These are phyloP conservation scores for Hericium erinaceus DNA, from an alignment of 768 basidiomycete species.

Conservation along the genomic window DNA sequence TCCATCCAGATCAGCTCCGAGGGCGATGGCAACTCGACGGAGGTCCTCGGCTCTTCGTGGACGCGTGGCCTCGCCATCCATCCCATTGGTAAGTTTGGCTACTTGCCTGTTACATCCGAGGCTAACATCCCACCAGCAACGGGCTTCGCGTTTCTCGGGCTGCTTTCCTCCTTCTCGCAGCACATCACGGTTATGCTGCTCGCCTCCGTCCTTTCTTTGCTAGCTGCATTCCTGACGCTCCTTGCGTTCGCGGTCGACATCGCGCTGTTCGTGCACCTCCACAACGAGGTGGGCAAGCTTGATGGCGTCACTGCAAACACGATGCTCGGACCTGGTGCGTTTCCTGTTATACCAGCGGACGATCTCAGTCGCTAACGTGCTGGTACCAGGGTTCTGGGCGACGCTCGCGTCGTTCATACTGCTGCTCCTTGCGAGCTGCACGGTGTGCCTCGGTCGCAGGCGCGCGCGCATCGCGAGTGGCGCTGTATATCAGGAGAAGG, in stretches of 20 bases:
- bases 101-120: background rate
- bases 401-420: conserved; percentile 9
- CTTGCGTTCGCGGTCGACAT: conserved; percentile 74
- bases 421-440: conserved; percentile 6
- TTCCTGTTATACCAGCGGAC: background rate
- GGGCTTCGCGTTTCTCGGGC: conserved; percentile 53
- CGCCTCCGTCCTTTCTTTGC: conserved; percentile 45
- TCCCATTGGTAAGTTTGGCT: conserved; percentile 46
- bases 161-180: conserved; percentile 51
- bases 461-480: conserved; percentile 8
- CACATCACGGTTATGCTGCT: conserved; percentile 37
- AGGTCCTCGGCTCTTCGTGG: conserved; percentile 43
- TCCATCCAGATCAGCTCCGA: conserved; percentile 27
- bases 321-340: conserved; percentile 54
- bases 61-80: conserved; percentile 69
- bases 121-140: conserved; percentile 24
- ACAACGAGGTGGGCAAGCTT: conserved; percentile 47
- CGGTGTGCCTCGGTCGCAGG: conserved; percentile 7
- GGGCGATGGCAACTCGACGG: conserved; percentile 21
- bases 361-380: background rate
- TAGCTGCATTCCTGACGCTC: conserved; percentile 58
- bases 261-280: conserved; percentile 55
- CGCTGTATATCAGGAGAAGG: background rate
- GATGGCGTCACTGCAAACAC: conserved; percentile 35
- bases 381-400: conserved; percentile 9